Evolutionary conservation across 768 basidiomycete genomes (phyloP), one percentile per base, ranked within the genome.

Genomic region (Boletus sp.): DNA sequence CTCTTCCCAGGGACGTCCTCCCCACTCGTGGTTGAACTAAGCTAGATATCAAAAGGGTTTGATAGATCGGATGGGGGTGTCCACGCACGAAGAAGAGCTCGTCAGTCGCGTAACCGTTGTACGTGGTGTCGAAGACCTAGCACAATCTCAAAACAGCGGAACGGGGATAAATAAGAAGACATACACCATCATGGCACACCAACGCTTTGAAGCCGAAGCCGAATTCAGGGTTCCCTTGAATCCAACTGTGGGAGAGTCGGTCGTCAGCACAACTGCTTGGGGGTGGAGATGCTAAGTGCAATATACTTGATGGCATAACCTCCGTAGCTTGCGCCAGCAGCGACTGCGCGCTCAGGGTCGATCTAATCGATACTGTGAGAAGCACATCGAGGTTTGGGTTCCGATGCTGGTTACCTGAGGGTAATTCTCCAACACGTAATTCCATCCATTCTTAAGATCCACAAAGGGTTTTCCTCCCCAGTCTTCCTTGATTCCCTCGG

Each of bases 181-280:
- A 48, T 67, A 93, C 90, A 9, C 96, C 96, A 65, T 99, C 96
- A 64, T 98, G 96, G 61, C 85, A 87, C 13, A 95, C 82, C 40
- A 98, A 77, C 5, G 93, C 92, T 74, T 95, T 97, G 79, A 98
- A 97, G 21, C 81, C 80, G 66, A 93, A 93, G 4, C 81, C 85
- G 58, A 78, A 91, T 62, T 96, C 93, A 10, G 90, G 90, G 66
- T 97, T 91, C 0, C 93, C 92, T 72, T 96, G 90, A 50, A 97
- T 94, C 92, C 92, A 97, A 69, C 93, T 96, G 44, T 29, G 30
- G 49, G 51, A 48, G 35, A 37, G 41, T 23, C 9, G 34, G 21
- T 44, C 38, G 37, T 62, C 35, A 60, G 40, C 54, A n/a, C 7
- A n/a, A n/a, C 9, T 13, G 40, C 29, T 40, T 7, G 21, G 43